Evolutionary conservation across 2,329 filamentous ascomycete species (phyloP).

Genomic region (Exophiala sp.): DNA sequence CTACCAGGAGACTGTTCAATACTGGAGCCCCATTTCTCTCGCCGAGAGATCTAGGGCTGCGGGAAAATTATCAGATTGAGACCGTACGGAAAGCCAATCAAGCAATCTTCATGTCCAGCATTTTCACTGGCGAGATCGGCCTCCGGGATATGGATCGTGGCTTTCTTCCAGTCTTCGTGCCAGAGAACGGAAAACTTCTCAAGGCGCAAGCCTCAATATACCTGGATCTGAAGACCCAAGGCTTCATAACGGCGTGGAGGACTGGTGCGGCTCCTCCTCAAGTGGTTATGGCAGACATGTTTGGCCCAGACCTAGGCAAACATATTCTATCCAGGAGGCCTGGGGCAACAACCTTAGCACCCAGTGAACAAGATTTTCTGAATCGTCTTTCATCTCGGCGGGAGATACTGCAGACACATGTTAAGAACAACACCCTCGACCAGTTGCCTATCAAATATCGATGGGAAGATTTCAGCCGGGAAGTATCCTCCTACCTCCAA

Average conservation of each 20-base stretch:
- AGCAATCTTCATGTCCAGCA: conserved; percentile 61
- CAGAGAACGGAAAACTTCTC: conserved; percentile 55
- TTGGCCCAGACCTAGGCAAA: conserved; percentile 56
- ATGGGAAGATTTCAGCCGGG: conserved; percentile 62
- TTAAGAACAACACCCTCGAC: conserved; percentile 49
- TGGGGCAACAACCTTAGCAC: conserved; percentile 52
- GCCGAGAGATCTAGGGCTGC: conserved; percentile 50
- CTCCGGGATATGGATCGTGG: conserved; percentile 62
- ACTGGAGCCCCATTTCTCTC: conserved; percentile 56
- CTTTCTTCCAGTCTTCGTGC: conserved; percentile 63
- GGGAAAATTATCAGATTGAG: conserved; percentile 52
- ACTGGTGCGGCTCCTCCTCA: conserved; percentile 54
- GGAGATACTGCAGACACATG: conserved; percentile 55
- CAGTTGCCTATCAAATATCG: conserved; percentile 57
- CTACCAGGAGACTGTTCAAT: conserved; percentile 60
- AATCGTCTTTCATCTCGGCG: conserved; percentile 53
- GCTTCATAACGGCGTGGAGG: conserved; percentile 60
- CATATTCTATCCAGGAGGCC: conserved; percentile 54
- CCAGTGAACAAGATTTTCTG: conserved; percentile 60
- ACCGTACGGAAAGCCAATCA: conserved; percentile 63
- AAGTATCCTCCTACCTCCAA: conserved; percentile 56
- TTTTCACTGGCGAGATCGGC: conserved; percentile 62
- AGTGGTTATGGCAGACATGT: conserved; percentile 57
- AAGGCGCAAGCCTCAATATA: conserved; percentile 60
- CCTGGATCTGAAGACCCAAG: conserved; percentile 64